A percentile compares a stretch with the other conserved stretches of the same genome.
phyloP scores from a whole-genome alignment of 1,284 basidiomycete species.

The Puccinia polysora region DNA sequence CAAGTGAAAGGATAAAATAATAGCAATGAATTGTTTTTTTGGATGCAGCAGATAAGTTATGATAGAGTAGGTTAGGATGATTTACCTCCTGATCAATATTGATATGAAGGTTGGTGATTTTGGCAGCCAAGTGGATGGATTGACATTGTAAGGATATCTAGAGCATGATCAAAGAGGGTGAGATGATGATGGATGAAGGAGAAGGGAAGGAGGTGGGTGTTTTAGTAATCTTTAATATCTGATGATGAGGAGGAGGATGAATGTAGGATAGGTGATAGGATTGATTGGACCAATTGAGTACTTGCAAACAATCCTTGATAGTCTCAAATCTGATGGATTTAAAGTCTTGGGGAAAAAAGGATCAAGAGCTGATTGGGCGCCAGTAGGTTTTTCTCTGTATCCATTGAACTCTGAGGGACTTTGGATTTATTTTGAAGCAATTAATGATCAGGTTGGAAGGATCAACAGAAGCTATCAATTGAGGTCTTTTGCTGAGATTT shows the following conservation, averaged over 20 bases:
- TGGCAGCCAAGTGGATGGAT: not conserved
- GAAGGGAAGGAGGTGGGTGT: not conserved
- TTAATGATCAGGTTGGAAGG: too few species aligned
- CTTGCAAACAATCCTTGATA: not conserved
- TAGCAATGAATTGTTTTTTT: not conserved
- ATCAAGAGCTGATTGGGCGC: too few species aligned
- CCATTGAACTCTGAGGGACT: too few species aligned
- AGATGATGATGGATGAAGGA: not conserved
- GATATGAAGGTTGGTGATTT: conserved; percentile 31
- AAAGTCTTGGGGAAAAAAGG: too few species aligned
- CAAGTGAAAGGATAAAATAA: not conserved
- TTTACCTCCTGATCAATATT: conserved; percentile 26
- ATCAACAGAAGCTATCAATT: too few species aligned
- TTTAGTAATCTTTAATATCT: conserved; percentile 9
- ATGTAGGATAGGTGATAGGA: not conserved
- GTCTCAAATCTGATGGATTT: too few species aligned
- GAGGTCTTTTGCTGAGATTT: too few species aligned
- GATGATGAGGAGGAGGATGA: conserved; percentile 20
- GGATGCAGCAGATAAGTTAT: not conserved
- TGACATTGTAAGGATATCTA: conserved; percentile 23
- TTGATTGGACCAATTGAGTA: not conserved
- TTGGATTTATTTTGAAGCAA: too few species aligned
- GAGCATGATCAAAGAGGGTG: not conserved
- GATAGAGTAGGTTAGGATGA: conserved; percentile 1
- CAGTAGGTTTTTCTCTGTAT: too few species aligned